Percentiles rank a stretch among this genome's conserved stretches.
Conservation (phyloP, 2,329 filamentous ascomycete species). For the Pyrenochaeta sp. region DNA sequence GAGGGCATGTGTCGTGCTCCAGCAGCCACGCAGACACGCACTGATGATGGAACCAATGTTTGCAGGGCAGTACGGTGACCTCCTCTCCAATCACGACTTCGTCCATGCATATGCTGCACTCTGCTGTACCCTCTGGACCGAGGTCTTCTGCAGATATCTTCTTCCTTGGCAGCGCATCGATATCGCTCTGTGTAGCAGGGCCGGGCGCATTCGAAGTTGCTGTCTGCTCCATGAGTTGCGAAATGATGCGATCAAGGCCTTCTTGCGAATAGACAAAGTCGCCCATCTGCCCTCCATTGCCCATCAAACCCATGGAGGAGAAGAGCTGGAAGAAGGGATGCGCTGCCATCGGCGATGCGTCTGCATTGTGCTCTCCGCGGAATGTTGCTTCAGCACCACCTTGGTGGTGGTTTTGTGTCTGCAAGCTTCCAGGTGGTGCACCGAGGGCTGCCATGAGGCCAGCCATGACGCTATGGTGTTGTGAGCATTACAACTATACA, state of each 20-base stretch:
- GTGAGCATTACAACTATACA: slow-evolving; percentile 24
- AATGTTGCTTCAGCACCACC: slow-evolving; percentile 14
- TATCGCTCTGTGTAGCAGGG: slow-evolving; percentile 78
- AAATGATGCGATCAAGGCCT: slow-evolving; percentile 87
- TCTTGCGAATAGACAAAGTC: slow-evolving; percentile 93
- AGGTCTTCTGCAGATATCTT: slow-evolving; percentile 76
- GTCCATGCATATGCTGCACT: slow-evolving; percentile 97
- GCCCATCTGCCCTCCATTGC: slow-evolving; percentile 60
- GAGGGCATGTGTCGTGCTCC: slow-evolving; percentile 92
- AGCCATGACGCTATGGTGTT: slow-evolving; percentile 36
- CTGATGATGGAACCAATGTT: slow-evolving; percentile 89
- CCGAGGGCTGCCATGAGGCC: slow-evolving; percentile 46
- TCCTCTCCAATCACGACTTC: slow-evolving; percentile 76
- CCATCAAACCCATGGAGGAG: slow-evolving; percentile 38
- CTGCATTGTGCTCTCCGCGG: slow-evolving; percentile 13
- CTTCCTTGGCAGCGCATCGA: slow-evolving; percentile 76
- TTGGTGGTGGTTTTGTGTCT: slow-evolving; percentile 16
- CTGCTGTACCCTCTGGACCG: slow-evolving; percentile 70
- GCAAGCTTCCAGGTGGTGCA: slow-evolving; percentile 28
- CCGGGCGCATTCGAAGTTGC: slow-evolving; percentile 79
- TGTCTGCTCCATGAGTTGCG: slow-evolving; percentile 86
- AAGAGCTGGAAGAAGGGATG: slow-evolving; percentile 58
- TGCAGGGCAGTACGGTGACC: slow-evolving; percentile 82
- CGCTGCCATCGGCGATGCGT: slow-evolving; percentile 10
- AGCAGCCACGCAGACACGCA: slow-evolving; percentile 86